Evolutionary conservation across 371 early-diverging fungal genomes (phyloP), one percentile per base, ranked within the genome.

Genomic region (Coemansia sp.): DNA sequence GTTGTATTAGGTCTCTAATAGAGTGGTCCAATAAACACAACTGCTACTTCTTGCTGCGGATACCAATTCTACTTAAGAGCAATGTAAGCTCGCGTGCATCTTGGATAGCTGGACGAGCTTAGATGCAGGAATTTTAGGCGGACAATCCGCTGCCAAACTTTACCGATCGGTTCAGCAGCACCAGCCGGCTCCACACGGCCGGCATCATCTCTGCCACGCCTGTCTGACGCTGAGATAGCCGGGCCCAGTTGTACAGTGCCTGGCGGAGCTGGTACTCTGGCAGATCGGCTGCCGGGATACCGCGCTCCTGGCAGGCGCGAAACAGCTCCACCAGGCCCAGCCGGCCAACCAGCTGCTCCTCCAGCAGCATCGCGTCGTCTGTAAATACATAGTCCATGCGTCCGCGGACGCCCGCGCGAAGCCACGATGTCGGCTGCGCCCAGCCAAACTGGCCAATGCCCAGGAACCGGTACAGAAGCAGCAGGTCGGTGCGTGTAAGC

Each of bases 101-200:
- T 20, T 20, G 20, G 20, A 20, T 20, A 20, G 20, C 20, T 20
- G 20, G 20, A 20, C 20, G 20, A 20, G 20, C 20, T 20, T 20
- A 20, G 20, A 20, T 20, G 20, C 20, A 20, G 20, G 6, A 49
- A 49, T 10, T 8, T 11, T 41, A 41, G 14, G 42, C 42, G 4
- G 13, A 41, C 42, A 11, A 41, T 41, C 42, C 26, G 30, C 39
- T 45, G 47, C 41, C 41, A 41, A 38, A 36, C 9, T 53, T 53
- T 8, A 56, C 57, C 1, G 39, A 40, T 35, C 70, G 49, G 57
- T 57, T 48, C 34, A 74, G 51, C 9, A 70, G 62, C 9, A 48
- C 69, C 41, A 74, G 58, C 13, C 72, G 69, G 42, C 72, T 71
- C 75, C 75, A 74, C 39, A 61, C 63, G 59, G 66, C 48, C 69